Percentiles rank a stretch among this genome's conserved stretches.
Conservation (phyloP, 225 moss, liverwort and hornwort species). For the Ulota crispa region DNA sequence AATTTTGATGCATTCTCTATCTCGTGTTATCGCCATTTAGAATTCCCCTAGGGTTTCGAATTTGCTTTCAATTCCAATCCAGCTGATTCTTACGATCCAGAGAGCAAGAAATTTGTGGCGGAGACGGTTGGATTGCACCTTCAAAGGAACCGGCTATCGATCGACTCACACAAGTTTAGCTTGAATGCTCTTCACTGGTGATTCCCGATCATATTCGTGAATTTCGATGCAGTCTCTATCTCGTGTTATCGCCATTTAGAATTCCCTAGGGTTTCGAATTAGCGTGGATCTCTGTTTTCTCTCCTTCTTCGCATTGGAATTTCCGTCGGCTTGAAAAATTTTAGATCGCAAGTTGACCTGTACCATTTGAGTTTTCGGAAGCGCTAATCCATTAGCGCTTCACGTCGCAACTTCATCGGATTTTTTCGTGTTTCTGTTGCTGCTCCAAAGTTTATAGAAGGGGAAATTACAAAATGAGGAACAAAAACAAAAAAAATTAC, state of each 20-base stretch:
- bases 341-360: background rate
- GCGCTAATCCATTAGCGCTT: background rate
- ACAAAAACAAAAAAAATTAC: too few relatives aligned
- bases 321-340: background rate
- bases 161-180: background rate
- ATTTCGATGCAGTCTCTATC: background rate
- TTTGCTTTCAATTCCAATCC: background rate
- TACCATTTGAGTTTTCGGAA: background rate
- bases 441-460: background rate
- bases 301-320: too few relatives aligned
- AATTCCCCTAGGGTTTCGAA: background rate
- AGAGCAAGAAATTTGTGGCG: background rate
- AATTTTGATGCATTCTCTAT: background rate
- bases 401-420: background rate
- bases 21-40: background rate
- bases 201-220: background rate
- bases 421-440: background rate
- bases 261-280: background rate
- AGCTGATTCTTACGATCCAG: background rate
- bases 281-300: background rate
- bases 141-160: background rate
- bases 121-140: background rate
- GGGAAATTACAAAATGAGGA: too few relatives aligned
- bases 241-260: background rate
- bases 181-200: conserved; percentile 7